Percentiles rank a stretch among this genome's conserved stretches.
Evolutionary conservation across 2,329 filamentous ascomycete species (phyloP).

Genomic region (Fusarium sp.): DNA sequence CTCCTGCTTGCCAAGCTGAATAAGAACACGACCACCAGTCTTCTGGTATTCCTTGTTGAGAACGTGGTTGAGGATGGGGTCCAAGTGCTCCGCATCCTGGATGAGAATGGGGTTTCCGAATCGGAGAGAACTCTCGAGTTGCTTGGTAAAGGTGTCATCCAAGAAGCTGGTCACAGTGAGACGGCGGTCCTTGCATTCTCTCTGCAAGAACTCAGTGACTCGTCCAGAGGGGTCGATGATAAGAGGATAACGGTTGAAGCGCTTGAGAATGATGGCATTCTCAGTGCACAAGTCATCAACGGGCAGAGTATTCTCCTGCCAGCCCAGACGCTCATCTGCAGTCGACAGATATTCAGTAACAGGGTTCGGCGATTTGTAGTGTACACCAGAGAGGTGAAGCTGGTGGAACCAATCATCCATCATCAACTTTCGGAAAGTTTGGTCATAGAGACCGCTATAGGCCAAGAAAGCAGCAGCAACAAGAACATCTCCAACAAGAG

Average conservation of each 20-base stretch:
- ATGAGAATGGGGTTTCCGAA: slow-evolving; percentile 99
- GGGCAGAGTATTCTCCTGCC: slow-evolving; percentile 93
- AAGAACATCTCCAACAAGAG: slow-evolving; percentile 93
- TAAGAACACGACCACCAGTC: slow-evolving; percentile 96
- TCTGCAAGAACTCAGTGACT: slow-evolving; percentile 93
- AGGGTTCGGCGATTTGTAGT: slow-evolving; percentile 92
- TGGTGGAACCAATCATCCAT: slow-evolving; percentile 97
- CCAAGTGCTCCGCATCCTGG: slow-evolving; percentile 96
- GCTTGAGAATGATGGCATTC: slow-evolving; percentile 96
- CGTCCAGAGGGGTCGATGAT: slow-evolving; percentile 98
- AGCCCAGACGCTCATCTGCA: slow-evolving; percentile 91
- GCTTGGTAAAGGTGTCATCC: slow-evolving; percentile 97
- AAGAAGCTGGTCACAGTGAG: slow-evolving; percentile 98
- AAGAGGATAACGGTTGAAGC: slow-evolving; percentile 97
- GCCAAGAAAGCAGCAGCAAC: slow-evolving; percentile 97
- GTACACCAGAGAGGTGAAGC: slow-evolving; percentile 90
- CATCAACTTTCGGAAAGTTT: slow-evolving; percentile 98
- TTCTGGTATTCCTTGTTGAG: slow-evolving; percentile 99
- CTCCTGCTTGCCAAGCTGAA: slow-evolving; percentile 97
- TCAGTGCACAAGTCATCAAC: slow-evolving; percentile 98
- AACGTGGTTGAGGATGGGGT: slow-evolving; percentile 97
- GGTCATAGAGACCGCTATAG: slow-evolving; percentile 96
- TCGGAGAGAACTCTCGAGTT: slow-evolving; percentile 93
- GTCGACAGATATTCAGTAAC: slow-evolving; percentile 97
- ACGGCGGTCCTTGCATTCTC: slow-evolving; percentile 91